Conservation (phyloP, 1,284 basidiomycete genomes). For the Moesziomyces parantarcticus region DNA sequence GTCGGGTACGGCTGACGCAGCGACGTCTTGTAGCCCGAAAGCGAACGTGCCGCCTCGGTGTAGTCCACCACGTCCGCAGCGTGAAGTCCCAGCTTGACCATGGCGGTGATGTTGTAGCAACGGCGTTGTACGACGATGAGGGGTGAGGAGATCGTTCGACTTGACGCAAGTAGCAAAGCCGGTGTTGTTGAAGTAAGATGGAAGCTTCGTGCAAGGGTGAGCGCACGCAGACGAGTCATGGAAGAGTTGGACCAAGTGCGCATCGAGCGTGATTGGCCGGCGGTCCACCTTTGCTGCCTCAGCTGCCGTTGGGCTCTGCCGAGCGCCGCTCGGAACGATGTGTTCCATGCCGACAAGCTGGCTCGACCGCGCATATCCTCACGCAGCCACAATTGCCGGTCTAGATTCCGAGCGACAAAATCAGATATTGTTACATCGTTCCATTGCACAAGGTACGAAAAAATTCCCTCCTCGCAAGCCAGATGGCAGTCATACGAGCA, state of each 20-base stretch:
- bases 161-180: no score
- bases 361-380: constrained; percentile 13
- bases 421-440: not conserved
- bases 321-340: constrained; percentile 17
- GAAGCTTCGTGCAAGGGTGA: not conserved
- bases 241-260: not conserved
- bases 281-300: constrained; percentile 3
- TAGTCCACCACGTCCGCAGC: constrained; percentile 44
- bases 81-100: constrained; percentile 41
- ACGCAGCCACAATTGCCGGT: not conserved
- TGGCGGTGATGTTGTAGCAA: constrained; percentile 1
- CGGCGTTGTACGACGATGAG: not conserved
- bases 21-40: constrained; percentile 37
- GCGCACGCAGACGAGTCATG: not conserved
- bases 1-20: constrained; percentile 52
- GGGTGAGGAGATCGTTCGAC: not conserved
- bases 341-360: constrained; percentile 8
- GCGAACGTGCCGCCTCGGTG: constrained; percentile 41
- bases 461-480: not conserved
- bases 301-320: not conserved
- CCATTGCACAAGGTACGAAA: not conserved
- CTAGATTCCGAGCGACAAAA: not conserved
- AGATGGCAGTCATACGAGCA: no score
- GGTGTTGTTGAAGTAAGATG: not conserved
- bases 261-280: constrained; percentile 1